These are phyloP conservation scores for Ephemerocybe angulata DNA, from an alignment of 768 basidiomycete species.

Conservation along the genomic window DNA sequence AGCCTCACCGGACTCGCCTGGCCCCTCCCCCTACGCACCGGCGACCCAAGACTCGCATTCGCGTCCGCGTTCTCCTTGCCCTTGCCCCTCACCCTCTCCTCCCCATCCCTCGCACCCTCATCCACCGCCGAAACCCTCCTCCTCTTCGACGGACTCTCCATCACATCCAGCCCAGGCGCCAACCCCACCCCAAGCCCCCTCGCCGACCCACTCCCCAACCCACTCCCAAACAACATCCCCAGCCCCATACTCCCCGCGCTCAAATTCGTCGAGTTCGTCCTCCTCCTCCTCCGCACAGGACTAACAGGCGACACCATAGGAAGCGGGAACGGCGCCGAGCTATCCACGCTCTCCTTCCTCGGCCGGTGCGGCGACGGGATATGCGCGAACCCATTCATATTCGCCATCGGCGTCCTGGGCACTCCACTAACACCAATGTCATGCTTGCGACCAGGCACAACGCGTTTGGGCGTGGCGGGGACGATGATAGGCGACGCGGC, in stretches of 20 bases:
- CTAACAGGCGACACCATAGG: constrained; percentile 10
- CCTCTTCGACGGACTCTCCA: constrained; percentile 18
- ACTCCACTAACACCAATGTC: constrained; percentile 4
- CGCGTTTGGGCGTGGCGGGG: constrained; percentile 13
- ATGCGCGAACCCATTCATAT: constrained; percentile 13
- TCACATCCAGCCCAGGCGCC: constrained; percentile 9
- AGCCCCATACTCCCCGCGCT: not conserved
- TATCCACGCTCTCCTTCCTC: constrained; percentile 14
- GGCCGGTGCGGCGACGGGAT: constrained; percentile 27
- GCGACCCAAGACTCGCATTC: too few relatives aligned
- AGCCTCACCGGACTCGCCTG: not conserved
- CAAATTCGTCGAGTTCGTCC: not conserved
- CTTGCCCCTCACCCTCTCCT: constrained; percentile 19
- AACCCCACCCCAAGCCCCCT: not conserved
- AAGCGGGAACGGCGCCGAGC: constrained; percentile 18
- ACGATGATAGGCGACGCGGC: not conserved
- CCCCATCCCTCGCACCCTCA: constrained; percentile 10
- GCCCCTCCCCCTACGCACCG: constrained; percentile 27
- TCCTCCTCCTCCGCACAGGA: not conserved
- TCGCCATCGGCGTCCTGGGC: constrained; percentile 19
- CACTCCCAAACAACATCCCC: not conserved
- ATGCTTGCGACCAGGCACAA: constrained; percentile 3
- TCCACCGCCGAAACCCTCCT: constrained; percentile 28
- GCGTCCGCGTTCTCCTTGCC: constrained; percentile 74
- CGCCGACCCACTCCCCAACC: not conserved